Base-by-base conservation (phyloP, 2,329 filamentous ascomycete species). In the Gyromitra esculenta region DNA sequence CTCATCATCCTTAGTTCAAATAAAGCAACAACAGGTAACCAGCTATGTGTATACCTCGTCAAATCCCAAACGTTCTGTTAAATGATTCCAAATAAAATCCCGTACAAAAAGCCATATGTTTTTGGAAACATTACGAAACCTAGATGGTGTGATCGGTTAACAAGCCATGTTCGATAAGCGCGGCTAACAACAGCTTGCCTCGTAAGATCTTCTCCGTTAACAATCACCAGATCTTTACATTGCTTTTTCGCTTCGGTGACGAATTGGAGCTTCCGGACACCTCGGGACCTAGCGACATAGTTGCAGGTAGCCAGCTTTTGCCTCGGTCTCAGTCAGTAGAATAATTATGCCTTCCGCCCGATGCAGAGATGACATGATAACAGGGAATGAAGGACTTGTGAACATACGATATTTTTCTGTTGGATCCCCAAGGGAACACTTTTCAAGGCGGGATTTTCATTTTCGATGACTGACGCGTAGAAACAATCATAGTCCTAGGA, bases 401-500 rank as follows among this genome's bases (percentile, higher is more conserved):
- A 74, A 69, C 71, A 68, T 69, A 96, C 87, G 71, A 97, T 97
- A 82, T 94, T 92, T 84, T 97, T 97, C 84, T 97, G 94, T 83
- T 94, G 92, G 75, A 97, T 90, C 45, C 93, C 94, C 43, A 98
- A 85, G 5, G 94, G 93, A 18, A 91, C 84, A 0, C 87, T 86
- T 82, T 89, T 93, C 73, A 97, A 86, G 1, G 87, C 85, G 0
- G 94, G 93, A 79, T 92, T 90, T 82, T 92, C 91, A 79, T 91
- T 91, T 84, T 97, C 94, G 80, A 96, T 91, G 7, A 96, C 94
- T 64, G 93, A 93, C 25, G 94, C 94, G 83, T 98, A 98, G 86
- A 98, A 98, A 85, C 93, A 97, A 85, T 95, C 92, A 83, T 94
- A 92, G 83, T 92, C 90, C 89, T 91, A 59, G 45, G 21, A 35